Evolutionary conservation across 352 stramenopile genomes (phyloP), one percentile per base, ranked within the genome.

Genomic region (Phytophthora rubi): DNA sequence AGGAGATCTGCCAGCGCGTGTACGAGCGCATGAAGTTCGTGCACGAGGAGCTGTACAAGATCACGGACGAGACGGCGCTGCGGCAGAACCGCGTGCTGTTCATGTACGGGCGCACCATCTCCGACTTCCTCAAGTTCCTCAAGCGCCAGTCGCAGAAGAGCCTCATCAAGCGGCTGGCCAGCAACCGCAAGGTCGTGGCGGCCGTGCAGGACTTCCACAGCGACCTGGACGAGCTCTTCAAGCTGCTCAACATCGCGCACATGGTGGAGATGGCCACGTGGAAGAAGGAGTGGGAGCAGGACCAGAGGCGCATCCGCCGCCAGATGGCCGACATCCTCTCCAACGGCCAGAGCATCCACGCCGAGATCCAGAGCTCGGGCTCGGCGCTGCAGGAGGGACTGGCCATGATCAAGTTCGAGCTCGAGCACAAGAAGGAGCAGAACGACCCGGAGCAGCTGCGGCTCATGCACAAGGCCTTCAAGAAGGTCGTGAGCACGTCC

Each of bases 31-130:
- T 76, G 51, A 42, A 71, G 54, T 79, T 75, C 37, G 59, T 83
- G 53, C 45, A 58, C 37, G 69, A 70, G 39, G 76, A 80, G 59
- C 70, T 83, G 32, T 53, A 69, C 30, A 78, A 81, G 62, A 70
- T 79, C 59, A 23, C 65, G 57, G 69, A 76, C 59, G 62, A 69
- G 32, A 53, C 65, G 44, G 69, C 71, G 54, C 23, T 81, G 37
- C 75, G 68, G 12, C 35, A 79, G 28, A 77, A 66, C 53, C 56
- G 59, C 6, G 59, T 77, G 42, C 53, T 79, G 51, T 59, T 65
- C 35, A 75, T 66, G 55, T 79, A 68, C 64, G 62, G 63, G 59
- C 23, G 52, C 7, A 68, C 62, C 32, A 76, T 81, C 42, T 52
- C 53, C 8, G 60, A 69, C 56, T 81, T 81, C 59, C 65, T 68